phyloP scores from a whole-genome alignment of 306 rosid genomes.

The Inga leiocalycina region DNA sequence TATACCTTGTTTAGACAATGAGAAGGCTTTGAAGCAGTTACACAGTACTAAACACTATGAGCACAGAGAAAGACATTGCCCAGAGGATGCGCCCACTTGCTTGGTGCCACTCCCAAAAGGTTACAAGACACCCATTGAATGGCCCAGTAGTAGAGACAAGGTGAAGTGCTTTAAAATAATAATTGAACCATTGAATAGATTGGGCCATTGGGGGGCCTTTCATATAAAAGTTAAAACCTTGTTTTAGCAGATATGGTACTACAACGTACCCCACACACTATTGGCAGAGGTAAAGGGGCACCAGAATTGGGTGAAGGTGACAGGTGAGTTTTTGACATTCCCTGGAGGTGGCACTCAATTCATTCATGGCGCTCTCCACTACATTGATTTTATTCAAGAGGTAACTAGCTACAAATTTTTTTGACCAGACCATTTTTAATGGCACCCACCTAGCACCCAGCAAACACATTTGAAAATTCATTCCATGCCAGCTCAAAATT shows the following conservation, averaged over 20 bases:
- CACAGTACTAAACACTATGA: constrained; percentile 63
- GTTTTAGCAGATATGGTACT: constrained; percentile 71
- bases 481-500: not conserved
- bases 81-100: constrained; percentile 80
- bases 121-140: constrained; percentile 58
- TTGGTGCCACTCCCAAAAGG: constrained; percentile 65
- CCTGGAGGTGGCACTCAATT: constrained; percentile 98
- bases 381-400: constrained; percentile 82
- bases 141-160: constrained; percentile 90
- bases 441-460: not conserved
- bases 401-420: constrained; percentile 37
- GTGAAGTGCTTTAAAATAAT: constrained; percentile 37
- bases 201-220: not conserved
- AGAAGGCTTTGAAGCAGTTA: constrained; percentile 59
- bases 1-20: constrained; percentile 93
- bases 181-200: not conserved
- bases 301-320: constrained; percentile 91
- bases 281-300: constrained; percentile 94
- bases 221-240: not conserved
- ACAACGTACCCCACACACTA: constrained; percentile 75
- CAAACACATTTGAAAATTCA: constrained; percentile 17
- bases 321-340: constrained; percentile 86
- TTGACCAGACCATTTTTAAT: not conserved
- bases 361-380: constrained; percentile 88
- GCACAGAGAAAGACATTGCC: constrained; percentile 94